A percentile compares a stretch with the other conserved stretches of the same genome.
These are phyloP conservation scores for Phlebiopsis flavidoalba DNA, from an alignment of 768 basidiomycete genomes.

Conservation along the genomic window DNA sequence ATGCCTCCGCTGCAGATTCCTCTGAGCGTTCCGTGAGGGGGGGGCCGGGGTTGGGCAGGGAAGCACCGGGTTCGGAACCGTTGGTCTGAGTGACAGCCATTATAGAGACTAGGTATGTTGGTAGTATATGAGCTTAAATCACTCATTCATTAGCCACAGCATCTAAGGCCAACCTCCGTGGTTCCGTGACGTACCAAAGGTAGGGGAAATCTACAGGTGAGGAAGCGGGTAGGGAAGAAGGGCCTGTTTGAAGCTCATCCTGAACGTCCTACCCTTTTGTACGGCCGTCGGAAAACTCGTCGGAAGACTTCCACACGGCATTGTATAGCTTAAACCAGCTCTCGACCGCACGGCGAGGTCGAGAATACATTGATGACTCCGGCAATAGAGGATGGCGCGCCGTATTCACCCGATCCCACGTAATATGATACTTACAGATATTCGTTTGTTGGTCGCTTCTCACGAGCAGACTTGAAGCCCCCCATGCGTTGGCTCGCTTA, in stretches of 20 bases:
- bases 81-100: not conserved
- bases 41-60: conserved; percentile 13
- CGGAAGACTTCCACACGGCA: not conserved
- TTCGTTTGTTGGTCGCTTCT: not conserved
- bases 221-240: too few species aligned
- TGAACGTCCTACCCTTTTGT: not conserved
- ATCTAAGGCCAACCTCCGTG: too few species aligned
- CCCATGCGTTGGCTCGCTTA: not conserved
- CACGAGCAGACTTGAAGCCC: not conserved
- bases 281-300: not conserved
- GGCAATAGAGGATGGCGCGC: not conserved
- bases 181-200: too few species aligned
- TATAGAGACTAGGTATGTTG: not conserved
- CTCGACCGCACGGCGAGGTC: not conserved
- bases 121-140: too few species aligned
- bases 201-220: too few species aligned
- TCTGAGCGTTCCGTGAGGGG: conserved; percentile 19
- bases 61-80: not conserved
- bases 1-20: conserved; percentile 18
- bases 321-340: not conserved
- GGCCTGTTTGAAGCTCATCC: not conserved
- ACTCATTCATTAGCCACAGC: not conserved
- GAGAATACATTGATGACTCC: not conserved
- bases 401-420: not conserved
- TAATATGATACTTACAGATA: not conserved